Conservation (phyloP, 2,329 filamentous ascomycete species). For the Aspergillus sp. region DNA sequence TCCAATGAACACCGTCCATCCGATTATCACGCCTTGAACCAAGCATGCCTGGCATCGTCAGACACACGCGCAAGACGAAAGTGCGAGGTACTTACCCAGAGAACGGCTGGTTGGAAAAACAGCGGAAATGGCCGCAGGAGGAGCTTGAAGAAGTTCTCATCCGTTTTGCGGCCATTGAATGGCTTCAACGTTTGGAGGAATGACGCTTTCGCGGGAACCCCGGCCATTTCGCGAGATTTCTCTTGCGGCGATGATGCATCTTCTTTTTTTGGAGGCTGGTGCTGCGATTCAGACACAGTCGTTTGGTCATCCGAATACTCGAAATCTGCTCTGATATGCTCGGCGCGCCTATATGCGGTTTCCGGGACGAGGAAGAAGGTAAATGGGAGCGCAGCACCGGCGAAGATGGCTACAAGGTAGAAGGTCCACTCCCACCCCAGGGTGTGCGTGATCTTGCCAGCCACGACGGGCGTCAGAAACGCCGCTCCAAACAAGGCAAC, state of each 20-base stretch:
- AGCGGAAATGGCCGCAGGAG: conserved; percentile 75
- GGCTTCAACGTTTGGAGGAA: conserved; percentile 62
- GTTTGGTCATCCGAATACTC: conserved; percentile 33
- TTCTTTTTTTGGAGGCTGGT: conserved; percentile 9
- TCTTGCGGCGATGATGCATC: conserved; percentile 7
- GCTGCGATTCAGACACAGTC: conserved; percentile 11
- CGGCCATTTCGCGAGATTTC: conserved; percentile 7
- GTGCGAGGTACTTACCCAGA: conserved; percentile 58
- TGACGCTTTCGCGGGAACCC: conserved; percentile 50
- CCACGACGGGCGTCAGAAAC: conserved; percentile 82
- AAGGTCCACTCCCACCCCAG: conserved; percentile 88
- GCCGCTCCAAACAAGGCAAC: conserved; percentile 69
- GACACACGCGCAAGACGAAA: background rate
- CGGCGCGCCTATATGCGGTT: conserved; percentile 71
- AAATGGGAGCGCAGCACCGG: conserved; percentile 65
- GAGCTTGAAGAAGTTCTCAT: conserved; percentile 68
- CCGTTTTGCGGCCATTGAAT: conserved; percentile 80
- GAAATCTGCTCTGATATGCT: conserved; percentile 68
- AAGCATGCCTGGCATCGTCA: conserved; percentile 53
- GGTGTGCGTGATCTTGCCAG: conserved; percentile 75
- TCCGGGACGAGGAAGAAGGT: conserved; percentile 81
- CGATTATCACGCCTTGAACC: conserved; percentile 86
- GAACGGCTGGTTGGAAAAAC: conserved; percentile 78
- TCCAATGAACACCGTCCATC: conserved; percentile 92
- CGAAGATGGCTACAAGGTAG: conserved; percentile 83